phyloP scores from a whole-genome alignment of 2,329 filamentous ascomycete species.

The Stachybotrys chartarum region DNA sequence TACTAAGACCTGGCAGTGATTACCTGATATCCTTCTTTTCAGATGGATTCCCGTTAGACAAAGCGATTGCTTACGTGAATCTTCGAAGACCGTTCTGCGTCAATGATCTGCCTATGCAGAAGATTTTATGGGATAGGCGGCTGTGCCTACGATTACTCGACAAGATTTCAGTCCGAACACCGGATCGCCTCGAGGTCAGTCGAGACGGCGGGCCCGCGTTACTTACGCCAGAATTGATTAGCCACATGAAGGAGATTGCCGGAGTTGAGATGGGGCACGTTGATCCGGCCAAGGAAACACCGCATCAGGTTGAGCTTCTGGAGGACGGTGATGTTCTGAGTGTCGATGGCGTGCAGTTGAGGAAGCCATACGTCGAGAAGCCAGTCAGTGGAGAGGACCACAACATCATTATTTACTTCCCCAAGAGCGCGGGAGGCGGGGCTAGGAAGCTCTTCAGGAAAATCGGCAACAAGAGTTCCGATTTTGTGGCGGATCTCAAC shows the following conservation, averaged over 20 bases:
- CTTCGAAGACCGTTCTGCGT: constrained; percentile 94
- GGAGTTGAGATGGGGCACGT: constrained; percentile 68
- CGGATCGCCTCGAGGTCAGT: constrained; percentile 81
- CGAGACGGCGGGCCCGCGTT: constrained; percentile 83
- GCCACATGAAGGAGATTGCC: constrained; percentile 72
- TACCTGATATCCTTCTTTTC: constrained; percentile 98
- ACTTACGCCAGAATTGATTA: constrained; percentile 70
- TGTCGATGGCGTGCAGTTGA: constrained; percentile 75
- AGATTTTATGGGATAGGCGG: constrained; percentile 90
- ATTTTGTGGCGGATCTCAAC: constrained; percentile 72
- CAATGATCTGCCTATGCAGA: constrained; percentile 96
- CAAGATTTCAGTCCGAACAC: constrained; percentile 82
- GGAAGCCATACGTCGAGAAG: constrained; percentile 96
- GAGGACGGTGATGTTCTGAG: constrained; percentile 83
- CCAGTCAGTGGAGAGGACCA: constrained; percentile 98
- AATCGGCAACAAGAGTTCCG: constrained; percentile 97
- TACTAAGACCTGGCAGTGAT: constrained; percentile 44
- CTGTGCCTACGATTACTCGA: constrained; percentile 85
- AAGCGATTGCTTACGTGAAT: constrained; percentile 92
- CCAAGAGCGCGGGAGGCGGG: constrained; percentile 77
- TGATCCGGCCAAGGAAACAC: constrained; percentile 56
- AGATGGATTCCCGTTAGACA: constrained; percentile 92
- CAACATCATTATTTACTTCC: constrained; percentile 98
- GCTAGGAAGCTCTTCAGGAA: constrained; percentile 91
- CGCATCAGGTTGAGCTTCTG: constrained; percentile 72